phyloP scores from a whole-genome alignment of 2,329 filamentous ascomycete genomes.

The Stemphylium beticola region DNA sequence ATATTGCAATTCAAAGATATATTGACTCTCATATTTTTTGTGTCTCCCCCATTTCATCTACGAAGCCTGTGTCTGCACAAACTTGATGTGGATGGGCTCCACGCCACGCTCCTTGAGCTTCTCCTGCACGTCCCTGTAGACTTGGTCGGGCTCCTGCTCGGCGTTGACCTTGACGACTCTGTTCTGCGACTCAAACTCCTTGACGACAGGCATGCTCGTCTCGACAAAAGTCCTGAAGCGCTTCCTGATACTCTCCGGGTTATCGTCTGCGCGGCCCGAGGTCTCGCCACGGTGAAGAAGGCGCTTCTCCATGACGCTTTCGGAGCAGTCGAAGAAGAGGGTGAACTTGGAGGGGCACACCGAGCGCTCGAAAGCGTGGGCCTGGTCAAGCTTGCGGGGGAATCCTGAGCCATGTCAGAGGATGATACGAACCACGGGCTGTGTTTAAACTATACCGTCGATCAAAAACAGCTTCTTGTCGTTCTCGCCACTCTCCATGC shows the following conservation, averaged over 20 bases:
- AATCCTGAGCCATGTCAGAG: constrained; percentile 64
- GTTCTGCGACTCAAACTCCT: constrained; percentile 77
- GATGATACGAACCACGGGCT: no score
- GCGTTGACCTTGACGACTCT: constrained; percentile 83
- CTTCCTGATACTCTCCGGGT: constrained; percentile 94
- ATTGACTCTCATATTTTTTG: background rate
- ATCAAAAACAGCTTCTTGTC: constrained; percentile 75
- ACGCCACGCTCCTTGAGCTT: constrained; percentile 44
- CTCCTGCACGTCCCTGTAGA: constrained; percentile 61
- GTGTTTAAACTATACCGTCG: constrained; percentile 55
- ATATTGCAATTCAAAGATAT: constrained; percentile 38
- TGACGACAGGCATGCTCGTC: constrained; percentile 96
- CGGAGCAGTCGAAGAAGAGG: constrained; percentile 92
- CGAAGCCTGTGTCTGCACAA: constrained; percentile 34
- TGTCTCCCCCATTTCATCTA: constrained; percentile 1
- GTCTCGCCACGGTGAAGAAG: constrained; percentile 91
- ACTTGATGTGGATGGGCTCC: constrained; percentile 39
- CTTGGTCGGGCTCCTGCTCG: constrained; percentile 68
- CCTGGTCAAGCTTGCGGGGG: constrained; percentile 97
- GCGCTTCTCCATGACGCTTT: constrained; percentile 83
- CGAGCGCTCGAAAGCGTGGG: constrained; percentile 86
- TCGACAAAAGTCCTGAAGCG: constrained; percentile 92
- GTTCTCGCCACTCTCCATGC: constrained; percentile 59
- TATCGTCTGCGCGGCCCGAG: constrained; percentile 89
- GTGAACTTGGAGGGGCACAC: constrained; percentile 86